Conservation (phyloP, 345 rosid species). For the Gossypioides kirkii region DNA sequence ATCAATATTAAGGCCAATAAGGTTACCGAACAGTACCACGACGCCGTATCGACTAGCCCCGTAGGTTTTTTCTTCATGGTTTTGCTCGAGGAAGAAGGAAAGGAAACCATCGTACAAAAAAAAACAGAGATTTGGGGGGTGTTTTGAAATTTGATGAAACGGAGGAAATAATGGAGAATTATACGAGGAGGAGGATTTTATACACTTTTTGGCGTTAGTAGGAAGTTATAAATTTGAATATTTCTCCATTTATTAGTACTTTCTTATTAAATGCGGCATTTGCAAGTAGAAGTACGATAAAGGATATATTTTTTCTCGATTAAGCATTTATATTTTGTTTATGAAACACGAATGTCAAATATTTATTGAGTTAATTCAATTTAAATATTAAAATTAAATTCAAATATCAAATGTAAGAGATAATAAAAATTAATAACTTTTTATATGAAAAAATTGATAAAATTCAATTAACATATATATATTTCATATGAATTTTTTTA, state of each 20-base stretch:
- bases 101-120: constrained; percentile 13
- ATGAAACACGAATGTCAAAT: too few species aligned
- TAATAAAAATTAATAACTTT: too few species aligned
- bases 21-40: constrained; percentile 61
- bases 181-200: background rate
- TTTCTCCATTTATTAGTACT: too few species aligned
- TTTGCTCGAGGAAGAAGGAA: constrained; percentile 4
- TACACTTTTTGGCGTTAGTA: background rate
- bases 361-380: too few species aligned
- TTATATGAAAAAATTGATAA: too few species aligned
- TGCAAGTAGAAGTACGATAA: too few species aligned
- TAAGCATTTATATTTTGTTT: too few species aligned
- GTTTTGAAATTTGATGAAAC: constrained; percentile 5
- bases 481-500: background rate
- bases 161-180: background rate
- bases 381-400: too few species aligned
- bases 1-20: constrained; percentile 48
- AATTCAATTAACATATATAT: too few species aligned
- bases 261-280: too few species aligned
- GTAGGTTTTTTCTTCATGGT: constrained; percentile 23
- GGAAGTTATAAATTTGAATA: background rate
- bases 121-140: background rate
- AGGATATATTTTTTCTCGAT: too few species aligned
- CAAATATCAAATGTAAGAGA: too few species aligned
- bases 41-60: constrained; percentile 38